phyloP scores from a whole-genome alignment of 2,329 filamentous ascomycete species.

The Colletotrichum sp. region DNA sequence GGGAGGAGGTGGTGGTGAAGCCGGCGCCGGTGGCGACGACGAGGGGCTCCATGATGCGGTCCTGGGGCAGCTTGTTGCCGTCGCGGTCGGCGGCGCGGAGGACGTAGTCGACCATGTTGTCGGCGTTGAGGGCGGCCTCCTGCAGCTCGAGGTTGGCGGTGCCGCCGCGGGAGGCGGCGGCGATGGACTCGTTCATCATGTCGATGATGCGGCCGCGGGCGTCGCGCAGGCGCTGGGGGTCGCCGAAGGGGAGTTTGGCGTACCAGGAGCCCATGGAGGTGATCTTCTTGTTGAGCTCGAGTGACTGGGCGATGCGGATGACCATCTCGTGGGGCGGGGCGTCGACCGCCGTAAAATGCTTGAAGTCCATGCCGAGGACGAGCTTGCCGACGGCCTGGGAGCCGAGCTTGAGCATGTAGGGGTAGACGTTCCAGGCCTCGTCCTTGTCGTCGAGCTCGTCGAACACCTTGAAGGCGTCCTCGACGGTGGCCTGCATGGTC shows the following conservation, averaged over 20 bases:
- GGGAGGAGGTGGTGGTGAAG: constrained; percentile 64
- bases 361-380: constrained; percentile 49
- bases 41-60: constrained; percentile 42
- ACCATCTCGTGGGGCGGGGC: constrained; percentile 58
- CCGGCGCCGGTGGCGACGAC: constrained; percentile 62
- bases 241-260: constrained; percentile 60
- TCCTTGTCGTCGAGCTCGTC: constrained; percentile 54
- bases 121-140: constrained; percentile 54
- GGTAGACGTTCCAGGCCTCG: constrained; percentile 54
- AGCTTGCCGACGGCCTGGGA: constrained; percentile 50
- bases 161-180: constrained; percentile 41
- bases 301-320: constrained; percentile 49
- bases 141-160: constrained; percentile 45
- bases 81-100: constrained; percentile 57
- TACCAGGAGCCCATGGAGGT: constrained; percentile 62
- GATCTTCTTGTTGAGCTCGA: constrained; percentile 65
- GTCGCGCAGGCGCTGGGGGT: constrained; percentile 48
- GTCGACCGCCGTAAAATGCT: constrained; percentile 48
- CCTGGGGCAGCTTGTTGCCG: constrained; percentile 56
- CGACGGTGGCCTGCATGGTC: constrained; percentile 60
- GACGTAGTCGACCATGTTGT: constrained; percentile 54
- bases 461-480: constrained; percentile 54
- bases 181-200: constrained; percentile 43
- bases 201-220: constrained; percentile 34
- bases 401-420: constrained; percentile 55